Conservation (phyloP, 2,329 filamentous ascomycete genomes). For the Aphanoascus verrucosus region DNA sequence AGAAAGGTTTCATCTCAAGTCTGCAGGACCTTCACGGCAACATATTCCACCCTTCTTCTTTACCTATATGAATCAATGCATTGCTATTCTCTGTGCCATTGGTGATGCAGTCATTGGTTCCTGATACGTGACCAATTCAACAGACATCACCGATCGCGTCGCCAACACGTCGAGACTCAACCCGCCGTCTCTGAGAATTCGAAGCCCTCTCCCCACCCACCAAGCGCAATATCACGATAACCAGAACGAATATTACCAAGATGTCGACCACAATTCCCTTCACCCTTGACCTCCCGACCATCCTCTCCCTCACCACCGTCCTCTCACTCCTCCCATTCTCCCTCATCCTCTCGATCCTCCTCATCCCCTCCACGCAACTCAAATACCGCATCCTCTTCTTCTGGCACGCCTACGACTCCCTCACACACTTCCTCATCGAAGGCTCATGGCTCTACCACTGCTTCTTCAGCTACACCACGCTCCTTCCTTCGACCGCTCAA, state of each 20-base stretch:
- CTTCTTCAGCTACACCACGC: conserved; percentile 58
- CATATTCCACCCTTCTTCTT: too few species aligned
- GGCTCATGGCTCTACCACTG: conserved; percentile 88
- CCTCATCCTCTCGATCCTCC: conserved; percentile 38
- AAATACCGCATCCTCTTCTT: conserved; percentile 69
- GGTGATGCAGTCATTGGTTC: too few species aligned
- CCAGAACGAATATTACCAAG: neutral
- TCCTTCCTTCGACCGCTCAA: conserved; percentile 20
- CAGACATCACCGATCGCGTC: neutral
- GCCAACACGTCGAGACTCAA: neutral
- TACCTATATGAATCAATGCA: too few species aligned
- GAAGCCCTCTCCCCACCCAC: too few species aligned
- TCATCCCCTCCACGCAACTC: conserved; percentile 46
- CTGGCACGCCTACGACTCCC: conserved; percentile 88
- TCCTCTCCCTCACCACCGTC: conserved; percentile 45
- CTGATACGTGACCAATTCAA: too few species aligned
- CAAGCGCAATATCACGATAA: neutral
- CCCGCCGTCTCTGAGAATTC: too few species aligned
- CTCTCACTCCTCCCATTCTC: conserved; percentile 46
- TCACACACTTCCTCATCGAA: conserved; percentile 86
- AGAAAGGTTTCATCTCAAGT: too few species aligned
- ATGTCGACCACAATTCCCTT: conserved; percentile 13
- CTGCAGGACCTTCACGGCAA: too few species aligned
- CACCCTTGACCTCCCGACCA: conserved; percentile 28
- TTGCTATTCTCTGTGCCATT: too few species aligned